Base-by-base conservation (phyloP, 2,329 filamentous ascomycete species). In the Aspergillus melleus region DNA sequence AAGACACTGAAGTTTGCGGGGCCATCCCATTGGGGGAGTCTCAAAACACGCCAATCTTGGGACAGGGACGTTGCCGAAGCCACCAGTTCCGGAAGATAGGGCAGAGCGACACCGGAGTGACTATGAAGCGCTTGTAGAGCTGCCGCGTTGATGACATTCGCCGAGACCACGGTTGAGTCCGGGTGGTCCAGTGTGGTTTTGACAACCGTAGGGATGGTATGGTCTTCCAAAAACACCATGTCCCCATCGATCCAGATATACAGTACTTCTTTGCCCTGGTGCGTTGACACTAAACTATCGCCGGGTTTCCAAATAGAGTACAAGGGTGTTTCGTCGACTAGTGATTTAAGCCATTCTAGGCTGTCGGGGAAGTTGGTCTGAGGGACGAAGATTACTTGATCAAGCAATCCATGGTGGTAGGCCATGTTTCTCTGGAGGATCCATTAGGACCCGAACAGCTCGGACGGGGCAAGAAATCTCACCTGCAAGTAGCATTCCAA, bases 61-160 rank as follows among this genome's bases (percentile, higher is more conserved):
- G 63, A 60, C 24, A 61, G 64, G 22, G 63, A 60, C 11, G 62
- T 59, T 1, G 66, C 57, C 39, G 68, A 66, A n/a, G 62, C 58
- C 47, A 62, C 51, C 22, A 74, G 36, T 52, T 85, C 84, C 3
- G 84, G 83, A 20, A 84, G 76, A 67, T 85, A 86, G 3, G 84
- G 80, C 53, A 81, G 75, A 20, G 84, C 77, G 19, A 80, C 80
- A 5, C 81, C 82, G 9, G 82, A 74, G 58, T 84, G 83, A 66
- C 79, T 81, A 64, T 87, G 84, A 19, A 86, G 74, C 73, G 81
- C 80, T 52, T 79, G 78, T 32, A 85, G 79, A 11, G 83, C 76
- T 14, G 83, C 83, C 52, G 84, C 81, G 61, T 86, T 86, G 63
- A 86, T 74, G 22, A 87, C 76, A 62, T 86, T 86, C 53, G 83